Conservation (phyloP, 176 grass and related monocot species). For the Hordeum vulgare region DNA sequence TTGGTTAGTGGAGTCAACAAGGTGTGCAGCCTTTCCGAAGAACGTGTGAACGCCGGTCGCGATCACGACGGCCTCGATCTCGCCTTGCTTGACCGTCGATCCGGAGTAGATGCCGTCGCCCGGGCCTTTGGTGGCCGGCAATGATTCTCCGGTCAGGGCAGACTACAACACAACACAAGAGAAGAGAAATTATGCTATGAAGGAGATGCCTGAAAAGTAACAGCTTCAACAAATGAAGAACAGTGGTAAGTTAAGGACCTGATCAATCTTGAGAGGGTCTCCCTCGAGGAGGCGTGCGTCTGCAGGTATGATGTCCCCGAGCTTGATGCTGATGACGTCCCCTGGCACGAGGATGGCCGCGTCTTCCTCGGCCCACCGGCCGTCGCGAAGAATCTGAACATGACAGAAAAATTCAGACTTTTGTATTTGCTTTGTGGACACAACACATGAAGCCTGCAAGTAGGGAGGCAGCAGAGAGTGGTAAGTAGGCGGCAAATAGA, state of each 20-base stretch:
- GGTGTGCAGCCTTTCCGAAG: constrained; percentile 80
- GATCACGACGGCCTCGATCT: constrained; percentile 69
- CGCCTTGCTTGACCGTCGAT: constrained; percentile 72
- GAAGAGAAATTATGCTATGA: neutral
- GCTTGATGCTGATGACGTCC: constrained; percentile 65
- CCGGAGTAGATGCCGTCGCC: constrained; percentile 80
- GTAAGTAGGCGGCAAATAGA: no score
- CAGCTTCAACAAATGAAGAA: neutral
- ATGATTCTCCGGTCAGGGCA: constrained; percentile 63
- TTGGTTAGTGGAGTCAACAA: constrained; percentile 78
- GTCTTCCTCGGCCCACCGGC: constrained; percentile 60
- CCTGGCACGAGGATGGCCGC: constrained; percentile 67
- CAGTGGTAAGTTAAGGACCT: constrained; percentile 27
- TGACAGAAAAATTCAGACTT: neutral
- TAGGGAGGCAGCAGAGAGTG: neutral
- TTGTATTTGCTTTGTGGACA: no score
- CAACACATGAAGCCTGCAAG: no score
- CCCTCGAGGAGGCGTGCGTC: constrained; percentile 78
- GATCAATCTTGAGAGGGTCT: constrained; percentile 81
- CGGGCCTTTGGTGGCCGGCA: constrained; percentile 63
- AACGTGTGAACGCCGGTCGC: constrained; percentile 82
- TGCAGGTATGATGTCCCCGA: constrained; percentile 71
- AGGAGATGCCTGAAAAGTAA: neutral
- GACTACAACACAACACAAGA: constrained; percentile 30
- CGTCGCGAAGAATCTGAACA: constrained; percentile 50